phyloP scores from a whole-genome alignment of 805 yeast genomes.

The Spathaspora girioi region DNA sequence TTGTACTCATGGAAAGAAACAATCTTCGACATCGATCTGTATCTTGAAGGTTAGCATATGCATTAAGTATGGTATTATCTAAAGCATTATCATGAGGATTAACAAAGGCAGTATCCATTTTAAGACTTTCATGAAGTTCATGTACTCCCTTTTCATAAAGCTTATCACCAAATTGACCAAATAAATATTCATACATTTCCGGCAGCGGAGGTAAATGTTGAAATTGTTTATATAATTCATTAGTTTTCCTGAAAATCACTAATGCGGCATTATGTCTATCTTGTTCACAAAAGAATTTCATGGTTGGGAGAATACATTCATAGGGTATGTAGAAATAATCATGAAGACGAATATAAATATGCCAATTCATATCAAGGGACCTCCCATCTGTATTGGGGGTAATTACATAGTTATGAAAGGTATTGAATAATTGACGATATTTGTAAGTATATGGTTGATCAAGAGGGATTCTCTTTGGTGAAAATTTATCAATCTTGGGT shows the following conservation, averaged over 20 bases:
- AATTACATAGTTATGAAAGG: constrained; percentile 27
- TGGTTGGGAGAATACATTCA: constrained; percentile 55
- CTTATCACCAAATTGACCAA: constrained; percentile 56
- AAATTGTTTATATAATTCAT: background rate
- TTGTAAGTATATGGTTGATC: constrained; percentile 19
- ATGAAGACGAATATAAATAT: constrained; percentile 54
- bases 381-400: constrained; percentile 26
- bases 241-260: constrained; percentile 45
- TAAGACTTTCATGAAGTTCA: constrained; percentile 59
- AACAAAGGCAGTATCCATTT: constrained; percentile 52
- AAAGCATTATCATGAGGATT: constrained; percentile 50
- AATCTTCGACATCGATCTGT: constrained; percentile 53
- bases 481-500: constrained; percentile 31
- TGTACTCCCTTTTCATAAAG: constrained; percentile 62
- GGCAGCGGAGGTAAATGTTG: constrained; percentile 27
- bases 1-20: constrained; percentile 55
- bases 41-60: constrained; percentile 57
- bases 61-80: constrained; percentile 61
- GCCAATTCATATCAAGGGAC: constrained; percentile 48
- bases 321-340: constrained; percentile 54
- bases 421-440: constrained; percentile 25
- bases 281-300: constrained; percentile 52
- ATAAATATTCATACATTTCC: constrained; percentile 58
- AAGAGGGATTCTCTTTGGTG: constrained; percentile 22
- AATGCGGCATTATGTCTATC: constrained; percentile 61